A percentile compares a stretch with the other conserved stretches of the same genome.
These are phyloP conservation scores for Xylona heveae DNA, from an alignment of 495 filamentous ascomycete genomes.

Conservation along the genomic window DNA sequence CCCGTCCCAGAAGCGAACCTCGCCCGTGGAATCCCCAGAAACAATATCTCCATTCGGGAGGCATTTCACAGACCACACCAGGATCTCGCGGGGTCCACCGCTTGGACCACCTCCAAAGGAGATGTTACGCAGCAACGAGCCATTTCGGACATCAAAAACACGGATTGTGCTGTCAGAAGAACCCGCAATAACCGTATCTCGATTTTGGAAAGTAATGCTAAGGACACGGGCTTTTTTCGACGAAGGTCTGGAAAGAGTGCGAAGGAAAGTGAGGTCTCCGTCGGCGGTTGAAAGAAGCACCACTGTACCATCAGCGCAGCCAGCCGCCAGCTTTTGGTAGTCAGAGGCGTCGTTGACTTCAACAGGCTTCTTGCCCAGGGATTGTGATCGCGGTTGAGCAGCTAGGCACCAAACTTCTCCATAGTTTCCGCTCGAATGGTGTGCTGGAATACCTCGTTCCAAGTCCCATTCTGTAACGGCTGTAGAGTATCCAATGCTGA, in stretches of 20 bases:
- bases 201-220: slow-evolving; percentile 72
- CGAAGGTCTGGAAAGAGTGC: slow-evolving; percentile 44
- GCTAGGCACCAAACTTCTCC: slow-evolving; percentile 93
- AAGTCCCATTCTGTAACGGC: slow-evolving; percentile 91
- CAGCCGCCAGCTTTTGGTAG: slow-evolving; percentile 61
- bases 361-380: slow-evolving; percentile 11
- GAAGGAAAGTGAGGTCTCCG: slow-evolving; percentile 49
- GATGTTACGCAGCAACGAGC: slow-evolving; percentile 53
- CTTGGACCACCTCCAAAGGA: slow-evolving; percentile 56
- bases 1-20: slow-evolving; percentile 82
- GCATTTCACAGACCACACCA: slow-evolving; percentile 85
- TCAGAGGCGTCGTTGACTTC: slow-evolving; percentile 8
- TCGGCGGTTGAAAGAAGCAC: slow-evolving; percentile 71
- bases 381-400: slow-evolving; percentile 48
- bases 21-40: slow-evolving; percentile 83
- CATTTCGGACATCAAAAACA: slow-evolving; percentile 68
- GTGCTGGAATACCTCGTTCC: slow-evolving; percentile 45
- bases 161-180: slow-evolving; percentile 85
- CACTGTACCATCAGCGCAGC: slow-evolving; percentile 80
- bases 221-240: slow-evolving; percentile 70
- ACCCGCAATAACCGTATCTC: slow-evolving; percentile 64
- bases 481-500: slow-evolving; percentile 89
- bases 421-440: slow-evolving; percentile 76
- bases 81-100: slow-evolving; percentile 59
- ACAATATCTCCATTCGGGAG: slow-evolving; percentile 76